These are phyloP conservation scores for Rhodofomes roseus DNA, from an alignment of 1,284 basidiomycete species.

Conservation along the genomic window DNA sequence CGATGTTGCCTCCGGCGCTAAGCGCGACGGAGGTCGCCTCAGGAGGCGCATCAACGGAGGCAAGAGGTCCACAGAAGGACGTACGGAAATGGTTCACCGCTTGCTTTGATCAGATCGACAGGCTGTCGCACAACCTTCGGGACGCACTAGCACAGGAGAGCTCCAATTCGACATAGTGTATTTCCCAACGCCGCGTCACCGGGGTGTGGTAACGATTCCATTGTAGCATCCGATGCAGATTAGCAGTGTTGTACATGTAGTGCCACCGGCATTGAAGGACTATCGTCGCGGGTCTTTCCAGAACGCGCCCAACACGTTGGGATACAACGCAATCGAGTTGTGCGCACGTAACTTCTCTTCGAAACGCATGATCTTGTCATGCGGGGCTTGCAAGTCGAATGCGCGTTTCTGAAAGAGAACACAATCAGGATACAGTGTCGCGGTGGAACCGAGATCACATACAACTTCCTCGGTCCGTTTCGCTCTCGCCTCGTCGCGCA, in stretches of 20 bases:
- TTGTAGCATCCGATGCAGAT: background rate
- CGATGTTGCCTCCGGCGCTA: background rate
- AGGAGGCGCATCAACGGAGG: slow-evolving; percentile 19
- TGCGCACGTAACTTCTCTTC: slow-evolving; percentile 51
- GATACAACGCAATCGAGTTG: slow-evolving; percentile 54
- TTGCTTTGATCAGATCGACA: slow-evolving; percentile 56
- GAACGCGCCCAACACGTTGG: slow-evolving; percentile 63
- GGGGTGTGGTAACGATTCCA: background rate
- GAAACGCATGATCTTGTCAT: slow-evolving; percentile 64
- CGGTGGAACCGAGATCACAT: slow-evolving; percentile 18
- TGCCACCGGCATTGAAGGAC: background rate
- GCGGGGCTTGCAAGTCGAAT: slow-evolving; percentile 68
- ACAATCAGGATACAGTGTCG: slow-evolving; percentile 6
- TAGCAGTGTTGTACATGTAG: background rate
- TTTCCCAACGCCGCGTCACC: background rate
- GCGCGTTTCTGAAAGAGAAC: slow-evolving; percentile 42
- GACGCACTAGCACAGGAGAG: slow-evolving; percentile 11
- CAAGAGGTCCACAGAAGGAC: slow-evolving; percentile 20
- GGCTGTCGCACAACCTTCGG: slow-evolving; percentile 17
- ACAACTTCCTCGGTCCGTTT: slow-evolving; percentile 57
- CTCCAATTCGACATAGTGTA: slow-evolving; percentile 11
- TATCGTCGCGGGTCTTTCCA: slow-evolving; percentile 33
- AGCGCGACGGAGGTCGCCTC: background rate
- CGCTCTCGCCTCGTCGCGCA: slow-evolving; percentile 67
- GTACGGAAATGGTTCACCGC: slow-evolving; percentile 51